A percentile compares a stretch with the other conserved stretches of the same genome.
These are phyloP conservation scores for Fusarium pseudonygamai DNA, from an alignment of 2,329 filamentous ascomycete species.

Conservation along the genomic window DNA sequence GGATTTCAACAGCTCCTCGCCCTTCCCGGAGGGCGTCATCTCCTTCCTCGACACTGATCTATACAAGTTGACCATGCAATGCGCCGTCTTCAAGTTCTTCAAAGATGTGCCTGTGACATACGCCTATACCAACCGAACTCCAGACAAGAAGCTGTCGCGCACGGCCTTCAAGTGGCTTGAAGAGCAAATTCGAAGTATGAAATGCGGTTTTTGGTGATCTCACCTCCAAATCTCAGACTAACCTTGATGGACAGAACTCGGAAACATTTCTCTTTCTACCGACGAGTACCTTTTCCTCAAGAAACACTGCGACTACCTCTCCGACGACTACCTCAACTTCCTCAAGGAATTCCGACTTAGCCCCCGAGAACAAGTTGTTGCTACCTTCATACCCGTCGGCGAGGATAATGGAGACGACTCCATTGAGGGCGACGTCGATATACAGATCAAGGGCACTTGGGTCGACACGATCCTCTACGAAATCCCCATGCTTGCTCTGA, in stretches of 20 bases:
- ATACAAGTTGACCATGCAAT: constrained; percentile 99
- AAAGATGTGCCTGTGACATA: constrained; percentile 85
- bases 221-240: constrained; percentile 29
- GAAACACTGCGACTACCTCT: constrained; percentile 83
- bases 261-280: constrained; percentile 78
- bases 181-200: constrained; percentile 80
- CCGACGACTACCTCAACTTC: constrained; percentile 79
- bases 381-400: constrained; percentile 69
- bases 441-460: constrained; percentile 85
- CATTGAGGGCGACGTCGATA: constrained; percentile 77
- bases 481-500: constrained; percentile 90
- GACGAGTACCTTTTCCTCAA: constrained; percentile 85
- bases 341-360: constrained; percentile 83
- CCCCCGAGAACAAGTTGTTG: constrained; percentile 80
- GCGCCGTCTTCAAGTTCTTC: constrained; percentile 92
- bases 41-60: constrained; percentile 85
- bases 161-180: constrained; percentile 86
- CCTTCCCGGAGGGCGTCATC: constrained; percentile 78
- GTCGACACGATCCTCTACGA: constrained; percentile 97
- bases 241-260: constrained; percentile 70
- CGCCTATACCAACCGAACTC: constrained; percentile 93
- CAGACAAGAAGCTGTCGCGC: constrained; percentile 88
- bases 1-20: constrained; percentile 73
- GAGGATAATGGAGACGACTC: constrained; percentile 69
- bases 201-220: not conserved